phyloP scores from a whole-genome alignment of 192 early-diverging fungal species.

The Funneliformis mosseae region DNA sequence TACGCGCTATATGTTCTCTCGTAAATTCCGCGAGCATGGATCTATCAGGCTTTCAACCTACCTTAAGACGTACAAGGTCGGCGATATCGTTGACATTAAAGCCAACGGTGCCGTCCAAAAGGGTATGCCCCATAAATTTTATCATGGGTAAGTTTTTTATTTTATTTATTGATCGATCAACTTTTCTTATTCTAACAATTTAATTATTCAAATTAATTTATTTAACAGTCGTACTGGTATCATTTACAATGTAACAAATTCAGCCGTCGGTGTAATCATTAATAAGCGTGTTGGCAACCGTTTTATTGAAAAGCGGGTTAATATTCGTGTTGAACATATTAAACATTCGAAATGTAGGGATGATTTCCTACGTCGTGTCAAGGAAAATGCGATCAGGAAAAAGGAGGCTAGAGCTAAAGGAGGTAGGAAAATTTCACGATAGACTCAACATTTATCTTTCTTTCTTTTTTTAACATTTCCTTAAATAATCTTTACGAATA shows the following conservation, averaged over 20 bases:
- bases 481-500: slow-evolving; percentile 9
- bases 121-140: slow-evolving; percentile 99
- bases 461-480: neutral
- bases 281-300: slow-evolving; percentile 99
- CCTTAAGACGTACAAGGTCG: slow-evolving; percentile 98
- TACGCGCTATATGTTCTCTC: slow-evolving; percentile 97
- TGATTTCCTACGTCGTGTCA: slow-evolving; percentile 96
- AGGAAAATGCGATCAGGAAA: slow-evolving; percentile 87
- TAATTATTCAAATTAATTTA: neutral
- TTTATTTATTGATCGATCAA: neutral
- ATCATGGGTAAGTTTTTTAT: slow-evolving; percentile 76
- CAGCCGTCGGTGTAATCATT: slow-evolving; percentile 96
- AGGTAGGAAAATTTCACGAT: slow-evolving; percentile 41
- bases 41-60: slow-evolving; percentile 94
- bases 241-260: slow-evolving; percentile 99
- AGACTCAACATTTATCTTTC: neutral
- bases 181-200: neutral
- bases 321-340: slow-evolving; percentile 98
- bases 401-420: slow-evolving; percentile 83
- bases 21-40: slow-evolving; percentile 96
- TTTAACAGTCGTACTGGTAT: slow-evolving; percentile 86
- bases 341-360: slow-evolving; percentile 99
- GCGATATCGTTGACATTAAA: slow-evolving; percentile 99
- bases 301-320: slow-evolving; percentile 98
- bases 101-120: slow-evolving; percentile 98